Evolutionary conservation across 1,284 basidiomycete genomes (phyloP).

Genomic region (Malassezia sympodialis): DNA sequence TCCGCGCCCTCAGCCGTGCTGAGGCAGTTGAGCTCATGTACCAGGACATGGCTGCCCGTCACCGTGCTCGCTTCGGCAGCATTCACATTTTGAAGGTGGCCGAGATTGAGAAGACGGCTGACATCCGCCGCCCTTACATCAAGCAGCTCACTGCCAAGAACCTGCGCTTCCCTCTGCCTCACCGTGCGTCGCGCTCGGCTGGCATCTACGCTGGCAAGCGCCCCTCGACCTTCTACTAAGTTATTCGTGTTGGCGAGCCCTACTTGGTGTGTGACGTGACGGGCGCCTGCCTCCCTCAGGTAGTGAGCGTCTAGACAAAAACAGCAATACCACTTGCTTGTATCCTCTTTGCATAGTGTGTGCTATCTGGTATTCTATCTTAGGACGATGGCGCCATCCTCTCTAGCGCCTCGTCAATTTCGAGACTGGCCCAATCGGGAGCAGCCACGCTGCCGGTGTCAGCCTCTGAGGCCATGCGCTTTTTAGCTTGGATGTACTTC

Average conservation of each 20-base stretch:
- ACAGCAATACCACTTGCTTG: conserved; percentile 14
- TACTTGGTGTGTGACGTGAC: background rate
- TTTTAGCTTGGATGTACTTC: conserved; percentile 66
- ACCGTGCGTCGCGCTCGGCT: conserved; percentile 56
- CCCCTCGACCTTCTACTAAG: conserved; percentile 51
- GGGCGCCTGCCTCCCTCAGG: background rate
- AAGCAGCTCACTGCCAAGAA: conserved; percentile 82
- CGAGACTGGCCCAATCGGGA: conserved; percentile 38
- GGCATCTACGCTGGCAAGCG: conserved; percentile 50
- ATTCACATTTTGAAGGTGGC: conserved; percentile 92
- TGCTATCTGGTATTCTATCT: background rate
- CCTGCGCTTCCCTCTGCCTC: conserved; percentile 96
- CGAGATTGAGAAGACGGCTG: conserved; percentile 81
- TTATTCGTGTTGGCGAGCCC: conserved; percentile 1
- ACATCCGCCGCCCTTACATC: conserved; percentile 78
- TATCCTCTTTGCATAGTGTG: conserved; percentile 1
- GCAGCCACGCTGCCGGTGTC: conserved; percentile 7
- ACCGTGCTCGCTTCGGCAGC: conserved; percentile 96
- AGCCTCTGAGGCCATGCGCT: conserved; percentile 45
- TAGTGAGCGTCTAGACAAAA: conserved; percentile 18
- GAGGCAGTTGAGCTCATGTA: conserved; percentile 94
- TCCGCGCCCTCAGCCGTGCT: conserved; percentile 85
- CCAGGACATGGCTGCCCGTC: conserved; percentile 99
- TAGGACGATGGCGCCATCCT: conserved; percentile 3
- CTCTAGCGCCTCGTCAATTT: conserved; percentile 22